Evolutionary conservation across 805 yeast species (phyloP).

Genomic region (Cyberlindnera lachancei): DNA sequence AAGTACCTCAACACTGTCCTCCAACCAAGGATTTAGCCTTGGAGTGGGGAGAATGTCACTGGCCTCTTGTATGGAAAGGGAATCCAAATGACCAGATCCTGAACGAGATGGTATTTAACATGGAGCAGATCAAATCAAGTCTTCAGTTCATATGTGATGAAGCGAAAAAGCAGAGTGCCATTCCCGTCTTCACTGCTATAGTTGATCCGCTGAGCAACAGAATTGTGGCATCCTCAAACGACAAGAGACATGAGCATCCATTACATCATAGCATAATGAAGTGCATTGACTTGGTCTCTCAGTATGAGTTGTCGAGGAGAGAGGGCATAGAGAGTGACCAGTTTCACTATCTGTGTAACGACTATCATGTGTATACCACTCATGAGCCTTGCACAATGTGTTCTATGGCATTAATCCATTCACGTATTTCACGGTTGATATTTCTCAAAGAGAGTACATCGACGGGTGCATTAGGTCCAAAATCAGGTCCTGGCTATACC

Average conservation of each 20-base stretch:
- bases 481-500: slow-evolving; percentile 60
- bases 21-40: slow-evolving; percentile 56
- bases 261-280: slow-evolving; percentile 70
- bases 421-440: slow-evolving; percentile 65
- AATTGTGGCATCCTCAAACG: slow-evolving; percentile 33
- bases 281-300: slow-evolving; percentile 61
- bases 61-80: slow-evolving; percentile 96
- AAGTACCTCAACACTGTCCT: slow-evolving; percentile 61
- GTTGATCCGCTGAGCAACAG: slow-evolving; percentile 46
- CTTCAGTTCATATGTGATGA: slow-evolving; percentile 23
- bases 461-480: slow-evolving; percentile 50
- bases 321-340: slow-evolving; percentile 4
- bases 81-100: slow-evolving; percentile 71
- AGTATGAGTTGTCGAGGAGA: slow-evolving; percentile 38
- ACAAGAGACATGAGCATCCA: slow-evolving; percentile 41
- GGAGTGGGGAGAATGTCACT: slow-evolving; percentile 58
- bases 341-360: slow-evolving; percentile 59
- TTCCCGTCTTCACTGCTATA: slow-evolving; percentile 54
- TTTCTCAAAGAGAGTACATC: slow-evolving; percentile 41
- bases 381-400: slow-evolving; percentile 98
- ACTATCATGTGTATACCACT: slow-evolving; percentile 74
- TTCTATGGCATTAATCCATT: slow-evolving; percentile 90
- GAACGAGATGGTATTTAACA: slow-evolving; percentile 46
- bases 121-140: slow-evolving; percentile 31
- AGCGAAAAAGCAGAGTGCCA: slow-evolving; percentile 20